Evolutionary conservation across 192 early-diverging fungal genomes (phyloP), one percentile per base, ranked within the genome.

Genomic region (Ambispora gerdemannii): DNA sequence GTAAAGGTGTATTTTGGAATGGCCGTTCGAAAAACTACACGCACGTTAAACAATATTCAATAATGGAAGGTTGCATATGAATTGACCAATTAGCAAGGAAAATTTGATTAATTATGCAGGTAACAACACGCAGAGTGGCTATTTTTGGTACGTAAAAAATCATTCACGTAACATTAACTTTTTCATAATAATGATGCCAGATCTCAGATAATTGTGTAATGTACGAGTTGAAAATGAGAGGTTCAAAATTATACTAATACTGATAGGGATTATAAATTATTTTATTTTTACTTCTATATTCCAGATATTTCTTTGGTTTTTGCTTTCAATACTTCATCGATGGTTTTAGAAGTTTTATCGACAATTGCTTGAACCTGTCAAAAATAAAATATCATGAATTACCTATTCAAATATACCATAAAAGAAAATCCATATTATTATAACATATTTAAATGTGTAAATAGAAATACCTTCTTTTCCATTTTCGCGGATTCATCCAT

Each of bases 251-350:
- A n/a, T n/a, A n/a, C n/a, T n/a, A n/a, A n/a, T n/a, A n/a, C n/a
- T n/a, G n/a, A n/a, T n/a, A n/a, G n/a, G n/a, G n/a, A n/a, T n/a
- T n/a, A n/a, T n/a, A 43, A 43, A 43, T 43, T 10, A 10, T 43
- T 43, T 6, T 43, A 28, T 53, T 33, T 49, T 10, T 11, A 8
- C 22, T 24, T 68, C 35, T 75, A 80, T 52, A 75, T 77, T 63
- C 73, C 71, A 60, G 74, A 71, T 63, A 93, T 83, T 70, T 91
- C 91, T 60, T 87, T 90, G 2, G 80, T 67, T 76, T 91, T 93
- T 27, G 84, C 76, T 58, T 84, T 87, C 52, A 91, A 69, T 20
- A 83, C 73, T 11, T 88, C 85, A 73, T 91, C 89, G 19, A 90
- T 76, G 35, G 82, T 75, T 52, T 79, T 82, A 52, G 82, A 85